These are phyloP conservation scores for Eutypella sp. DNA, from an alignment of 2,329 filamentous ascomycete genomes.

Conservation along the genomic window DNA sequence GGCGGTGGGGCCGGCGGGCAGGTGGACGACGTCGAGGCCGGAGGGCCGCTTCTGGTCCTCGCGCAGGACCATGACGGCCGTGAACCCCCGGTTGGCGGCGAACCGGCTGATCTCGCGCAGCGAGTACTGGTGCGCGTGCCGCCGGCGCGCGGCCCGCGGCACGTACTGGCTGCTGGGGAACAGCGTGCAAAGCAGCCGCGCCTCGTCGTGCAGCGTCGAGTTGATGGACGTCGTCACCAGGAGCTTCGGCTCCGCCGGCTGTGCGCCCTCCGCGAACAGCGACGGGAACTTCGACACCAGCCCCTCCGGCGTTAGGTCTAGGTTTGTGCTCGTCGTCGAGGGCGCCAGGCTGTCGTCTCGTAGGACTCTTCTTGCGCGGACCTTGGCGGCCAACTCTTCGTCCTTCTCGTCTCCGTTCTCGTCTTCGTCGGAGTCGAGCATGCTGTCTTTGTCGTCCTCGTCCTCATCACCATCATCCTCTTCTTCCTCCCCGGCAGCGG, in stretches of 20 bases:
- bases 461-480: conserved; percentile 42
- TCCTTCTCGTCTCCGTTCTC: conserved; percentile 43
- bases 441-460: conserved; percentile 67
- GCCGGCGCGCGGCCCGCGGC: conserved; percentile 75
- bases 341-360: conserved; percentile 49
- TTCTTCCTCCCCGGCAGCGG: conserved; percentile 36
- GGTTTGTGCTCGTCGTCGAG: conserved; percentile 58
- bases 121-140: conserved; percentile 85
- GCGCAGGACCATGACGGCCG: conserved; percentile 76
- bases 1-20: conserved; percentile 83
- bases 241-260: conserved; percentile 68
- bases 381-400: conserved; percentile 32
- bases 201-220: conserved; percentile 80
- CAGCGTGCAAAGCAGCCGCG: conserved; percentile 68
- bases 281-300: conserved; percentile 58
- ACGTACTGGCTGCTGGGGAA: conserved; percentile 89
- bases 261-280: conserved; percentile 52
- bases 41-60: conserved; percentile 84
- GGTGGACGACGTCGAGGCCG: conserved; percentile 76
- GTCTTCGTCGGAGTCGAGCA: conserved; percentile 59
- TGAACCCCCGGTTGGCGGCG: conserved; percentile 76
- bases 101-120: conserved; percentile 86
- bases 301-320: conserved; percentile 57
- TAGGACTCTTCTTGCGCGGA: conserved; percentile 39
- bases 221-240: conserved; percentile 89